phyloP scores from a whole-genome alignment of 306 rosid genomes.

The Astragalus membranaceus region DNA sequence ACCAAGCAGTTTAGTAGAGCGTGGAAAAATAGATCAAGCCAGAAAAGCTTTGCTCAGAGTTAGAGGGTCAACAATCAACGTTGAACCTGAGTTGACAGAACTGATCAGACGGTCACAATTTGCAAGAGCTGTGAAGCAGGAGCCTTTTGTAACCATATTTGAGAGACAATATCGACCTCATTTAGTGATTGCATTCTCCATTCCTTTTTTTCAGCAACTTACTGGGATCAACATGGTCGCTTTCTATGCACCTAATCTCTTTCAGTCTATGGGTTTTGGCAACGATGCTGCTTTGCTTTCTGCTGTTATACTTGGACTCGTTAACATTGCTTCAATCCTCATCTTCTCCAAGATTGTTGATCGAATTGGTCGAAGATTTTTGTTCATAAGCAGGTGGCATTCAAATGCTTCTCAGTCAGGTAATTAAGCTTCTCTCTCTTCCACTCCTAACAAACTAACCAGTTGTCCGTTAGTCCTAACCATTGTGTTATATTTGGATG shows the following conservation, averaged over 20 bases:
- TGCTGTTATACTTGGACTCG: conserved; percentile 49
- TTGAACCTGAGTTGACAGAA: conserved; percentile 43
- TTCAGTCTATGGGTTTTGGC: conserved; percentile 65
- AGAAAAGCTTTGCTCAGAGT: conserved; percentile 33
- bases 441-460: too few species aligned
- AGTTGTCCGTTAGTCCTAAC: too few species aligned
- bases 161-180: conserved; percentile 60
- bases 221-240: conserved; percentile 62
- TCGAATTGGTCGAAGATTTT: conserved; percentile 57
- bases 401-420: conserved; percentile 53
- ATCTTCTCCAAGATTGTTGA: conserved; percentile 51
- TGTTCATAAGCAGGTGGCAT: conserved; percentile 54
- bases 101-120: conserved; percentile 28
- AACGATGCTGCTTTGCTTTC: conserved; percentile 50
- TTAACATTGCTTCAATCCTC: conserved; percentile 38
- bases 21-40: conserved; percentile 50
- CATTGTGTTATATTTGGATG: not conserved
- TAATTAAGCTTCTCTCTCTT: not conserved
- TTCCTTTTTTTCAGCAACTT: conserved; percentile 56
- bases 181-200: conserved; percentile 42
- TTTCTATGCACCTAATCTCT: conserved; percentile 62
- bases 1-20: conserved; percentile 57
- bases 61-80: conserved; percentile 37
- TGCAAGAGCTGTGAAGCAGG: conserved; percentile 28
- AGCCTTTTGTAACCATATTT: conserved; percentile 47